A percentile compares a stretch with the other conserved stretches of the same genome.
phyloP scores from a whole-genome alignment of 257 asterid species.

The Salvia hispanica region DNA sequence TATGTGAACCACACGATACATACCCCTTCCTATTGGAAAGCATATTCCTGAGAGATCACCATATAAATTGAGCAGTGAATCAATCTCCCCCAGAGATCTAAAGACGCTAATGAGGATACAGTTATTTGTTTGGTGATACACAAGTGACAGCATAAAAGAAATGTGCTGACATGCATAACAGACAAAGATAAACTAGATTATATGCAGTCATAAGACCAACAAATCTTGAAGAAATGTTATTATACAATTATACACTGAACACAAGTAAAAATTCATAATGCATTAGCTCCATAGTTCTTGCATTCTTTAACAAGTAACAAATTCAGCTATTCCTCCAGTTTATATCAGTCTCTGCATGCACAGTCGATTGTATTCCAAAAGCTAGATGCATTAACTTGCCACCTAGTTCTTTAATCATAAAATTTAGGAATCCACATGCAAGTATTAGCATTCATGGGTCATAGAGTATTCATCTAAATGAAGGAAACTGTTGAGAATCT shows the following conservation, averaged over 20 bases:
- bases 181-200: conserved; percentile 5
- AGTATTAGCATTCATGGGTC: conserved; percentile 16
- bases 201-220: conserved; percentile 13
- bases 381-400: conserved; percentile 24
- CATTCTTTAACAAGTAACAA: conserved; percentile 4
- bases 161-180: neutral
- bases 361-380: conserved; percentile 11
- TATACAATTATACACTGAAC: neutral
- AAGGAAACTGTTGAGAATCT: conserved; percentile 12
- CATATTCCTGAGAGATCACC: conserved; percentile 69
- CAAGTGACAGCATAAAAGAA: conserved; percentile 16
- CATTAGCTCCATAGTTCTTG: conserved; percentile 3
- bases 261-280: conserved; percentile 14
- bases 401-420: conserved; percentile 21
- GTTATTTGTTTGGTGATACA: conserved; percentile 9
- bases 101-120: conserved; percentile 9
- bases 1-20: conserved; percentile 93
- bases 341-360: conserved; percentile 19
- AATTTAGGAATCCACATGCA: conserved; percentile 7
- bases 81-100: conserved; percentile 1
- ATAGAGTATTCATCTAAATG: conserved; percentile 8
- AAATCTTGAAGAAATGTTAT: conserved; percentile 22
- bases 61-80: conserved; percentile 29
- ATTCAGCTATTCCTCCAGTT: conserved; percentile 23
- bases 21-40: conserved; percentile 95